phyloP scores from a whole-genome alignment of 345 rosid species.

The Sisymbrium irio region DNA sequence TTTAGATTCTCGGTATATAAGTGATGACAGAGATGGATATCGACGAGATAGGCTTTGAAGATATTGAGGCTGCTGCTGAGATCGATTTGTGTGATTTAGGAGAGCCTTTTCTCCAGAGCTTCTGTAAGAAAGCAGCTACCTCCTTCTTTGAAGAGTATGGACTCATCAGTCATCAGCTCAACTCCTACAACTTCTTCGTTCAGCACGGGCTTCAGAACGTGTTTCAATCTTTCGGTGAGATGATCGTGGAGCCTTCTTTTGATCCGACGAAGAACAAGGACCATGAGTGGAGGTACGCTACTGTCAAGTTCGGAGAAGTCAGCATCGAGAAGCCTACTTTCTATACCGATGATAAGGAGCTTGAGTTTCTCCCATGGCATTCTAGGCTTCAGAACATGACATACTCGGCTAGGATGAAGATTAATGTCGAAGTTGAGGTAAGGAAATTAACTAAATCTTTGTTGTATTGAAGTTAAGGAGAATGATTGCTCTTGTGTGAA shows the following conservation, averaged over 20 bases:
- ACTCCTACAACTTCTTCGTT: slow-evolving; percentile 75
- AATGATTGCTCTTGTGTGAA: not conserved
- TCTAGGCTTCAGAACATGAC: slow-evolving; percentile 96
- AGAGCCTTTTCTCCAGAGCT: slow-evolving; percentile 40
- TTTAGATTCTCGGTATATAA: not conserved
- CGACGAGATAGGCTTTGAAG: slow-evolving; percentile 16
- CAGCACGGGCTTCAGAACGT: slow-evolving; percentile 56
- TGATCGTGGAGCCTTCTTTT: slow-evolving; percentile 59
- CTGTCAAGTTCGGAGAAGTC: slow-evolving; percentile 44
- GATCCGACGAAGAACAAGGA: slow-evolving; percentile 74
- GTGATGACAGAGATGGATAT: not conserved
- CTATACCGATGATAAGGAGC: slow-evolving; percentile 39
- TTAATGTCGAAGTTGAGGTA: slow-evolving; percentile 68
- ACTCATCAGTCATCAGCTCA: slow-evolving; percentile 79
- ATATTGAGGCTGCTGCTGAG: slow-evolving; percentile 33
- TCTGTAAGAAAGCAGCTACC: slow-evolving; percentile 61
- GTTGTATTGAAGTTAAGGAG: not conserved
- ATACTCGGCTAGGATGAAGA: slow-evolving; percentile 68
- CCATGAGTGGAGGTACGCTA: slow-evolving; percentile 54
- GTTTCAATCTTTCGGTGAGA: slow-evolving; percentile 66
- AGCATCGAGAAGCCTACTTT: slow-evolving; percentile 48
- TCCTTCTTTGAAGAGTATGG: slow-evolving; percentile 68
- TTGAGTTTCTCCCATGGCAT: slow-evolving; percentile 61
- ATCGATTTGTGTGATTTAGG: slow-evolving; percentile 45
- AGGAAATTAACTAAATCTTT: not conserved